Evolutionary conservation across 768 basidiomycete genomes (phyloP), one percentile per base, ranked within the genome.

Genomic region (Lyophyllum semitale): DNA sequence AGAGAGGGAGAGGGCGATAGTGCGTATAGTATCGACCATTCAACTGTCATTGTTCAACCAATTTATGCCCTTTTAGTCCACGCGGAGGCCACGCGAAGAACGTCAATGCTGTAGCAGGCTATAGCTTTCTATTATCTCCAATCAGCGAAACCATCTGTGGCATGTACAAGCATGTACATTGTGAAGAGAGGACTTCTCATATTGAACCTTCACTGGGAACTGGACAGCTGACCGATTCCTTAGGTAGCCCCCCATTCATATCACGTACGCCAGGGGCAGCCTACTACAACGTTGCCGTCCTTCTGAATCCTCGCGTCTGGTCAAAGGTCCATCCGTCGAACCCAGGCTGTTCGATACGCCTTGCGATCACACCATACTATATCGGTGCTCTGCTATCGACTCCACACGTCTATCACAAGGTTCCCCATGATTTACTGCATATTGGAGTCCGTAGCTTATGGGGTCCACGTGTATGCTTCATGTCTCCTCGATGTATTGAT

Each of bases 401-500:
- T 17, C 42, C 15, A 11, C 30, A 17, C 47, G 26, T 15, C 29
- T 29, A 4, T 45, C 33, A 37, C 47, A 11, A 32, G 15, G n/a
- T n/a, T n/a, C n/a, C 5, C 18, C 29, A 33, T 47, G 29, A 12
- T 47, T 32, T 48, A 32, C 47, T 41, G 47, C 17, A 18, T 5
- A 38, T 38, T 4, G 18, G 26, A 46, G 26, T 5, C 33, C 27
- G 18, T 17, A 41, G 26, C 41, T 57, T 60, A 54, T 51, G 48
- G 40, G 33, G 32, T 57, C 64, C 73, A 73, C 73, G 73, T 75
- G 73, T 63, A 59, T 64, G 56, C 69, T 67, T 73, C 73, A 72
- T 74, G 73, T 69, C 61, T 59, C 64, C 63, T 68, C 63, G 62
- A 64, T 66, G 62, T 58, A 58, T 44, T 49, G 55, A 55, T 67